Evolutionary conservation across 306 rosid genomes (phyloP), one percentile per base, ranked within the genome.

Genomic region (Casuarina glauca): DNA sequence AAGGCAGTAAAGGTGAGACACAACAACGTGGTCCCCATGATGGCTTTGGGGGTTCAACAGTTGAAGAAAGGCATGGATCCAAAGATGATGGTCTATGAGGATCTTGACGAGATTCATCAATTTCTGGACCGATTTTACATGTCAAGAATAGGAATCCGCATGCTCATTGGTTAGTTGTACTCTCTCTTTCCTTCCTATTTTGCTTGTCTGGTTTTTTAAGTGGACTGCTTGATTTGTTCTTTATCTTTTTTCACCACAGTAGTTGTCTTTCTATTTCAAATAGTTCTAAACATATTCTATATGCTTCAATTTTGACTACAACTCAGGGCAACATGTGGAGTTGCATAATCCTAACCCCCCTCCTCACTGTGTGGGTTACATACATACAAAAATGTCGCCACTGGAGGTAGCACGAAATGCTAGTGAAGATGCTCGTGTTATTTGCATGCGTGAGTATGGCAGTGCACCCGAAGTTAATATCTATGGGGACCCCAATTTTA

Each of bases 111-210:
- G 85, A 95, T 95, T 83, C 94, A 95, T 69, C 94, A 91, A 69
- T 95, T 95, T 82, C 86, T 95, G 66, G 99, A 95, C 73, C 97
- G 97, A 52, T 95, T 95, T 78, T 95, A 95, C 93, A 73, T 95
- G 99, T 93, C 99, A 9, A 88, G 99, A 86, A 95, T 95, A 74
- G 99, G 99, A 80, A 93, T 95, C 72, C 99, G 99, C 3, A 93
- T 95, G 99, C 97, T 95, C 39, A 95, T 95, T 19, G 97, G 98
- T 95, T 70, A 71, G 85, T 76, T 84, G 49, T 15, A 54, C 19
- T 77, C 26, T 57, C 52, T 67, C 61, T 53, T 78, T 44, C 76
- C 75, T 73, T 68, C 60, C 66, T 76, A 44, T 67, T 67, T 13
- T 63, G 46, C 70, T 81, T 4, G 10, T 9, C 50, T 76, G 45